Evolutionary conservation across 164 flowering plant species (phyloP), one percentile per base, ranked within the genome.

Genomic region (Vitis rupestris): DNA sequence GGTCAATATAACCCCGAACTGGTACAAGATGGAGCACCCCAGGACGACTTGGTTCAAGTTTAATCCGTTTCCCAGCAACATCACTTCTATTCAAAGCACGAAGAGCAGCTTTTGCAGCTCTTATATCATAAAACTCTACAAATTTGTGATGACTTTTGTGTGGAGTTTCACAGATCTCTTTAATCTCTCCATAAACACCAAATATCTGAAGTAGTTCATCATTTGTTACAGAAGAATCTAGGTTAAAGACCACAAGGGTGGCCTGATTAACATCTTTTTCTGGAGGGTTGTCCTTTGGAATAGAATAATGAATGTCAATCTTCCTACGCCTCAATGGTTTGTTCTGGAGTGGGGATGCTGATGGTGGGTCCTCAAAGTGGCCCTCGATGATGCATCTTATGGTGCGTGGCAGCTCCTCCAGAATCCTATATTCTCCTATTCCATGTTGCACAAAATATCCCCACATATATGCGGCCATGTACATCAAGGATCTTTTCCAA

Each of bases 211-310:
- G 80, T 67, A 90, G 86, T n/a, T 87, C 87, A 47, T 83, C 88
- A 76, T 87, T 88, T 72, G 95, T 81, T 75, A 90, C 79, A 75
- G 91, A 76, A 71, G 86, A 81, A 75, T 88, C 92, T 37, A 90
- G 87, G 69, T 87, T 87, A 75, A 76, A 85, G 58, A 87, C 85
- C 64, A 81, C 81, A 54, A 90, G 86, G 31, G 83, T 83, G 10
- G 90, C 93, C 69, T 87, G 86, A 60, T 81, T 87, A 63, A 83
- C 74, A 75, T 90, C 91, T 70, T 83, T 87, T 63, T 83, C 92
- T n/a, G 87, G 79, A 53, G 84, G 86, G 69, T 84, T 85, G 58
- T 88, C 91, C 95, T 90, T 88, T 37, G 92, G 90, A 78, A 84
- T 73, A 50, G 86, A 90, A 68, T 72, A 90, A 75, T 88, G 90